Base-by-base conservation (phyloP, 352 stramenopile genomes). In the Phytopythium helicoides region DNA sequence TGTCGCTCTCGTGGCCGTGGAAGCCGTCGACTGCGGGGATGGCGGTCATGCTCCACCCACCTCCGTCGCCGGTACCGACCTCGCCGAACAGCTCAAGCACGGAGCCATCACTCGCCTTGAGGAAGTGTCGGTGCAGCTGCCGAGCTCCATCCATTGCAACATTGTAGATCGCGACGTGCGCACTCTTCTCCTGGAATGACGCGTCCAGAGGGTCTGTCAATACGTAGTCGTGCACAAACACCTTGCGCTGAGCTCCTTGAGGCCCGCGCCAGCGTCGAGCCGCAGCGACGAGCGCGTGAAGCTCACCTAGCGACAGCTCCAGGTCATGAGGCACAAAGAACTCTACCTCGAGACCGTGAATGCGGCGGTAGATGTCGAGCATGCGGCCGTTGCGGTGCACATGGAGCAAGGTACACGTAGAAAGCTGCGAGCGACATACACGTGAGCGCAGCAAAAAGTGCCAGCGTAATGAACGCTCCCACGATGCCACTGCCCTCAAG, bases 271-370 rank as follows among this genome's bases (percentile, higher is more conserved):
- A 96, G 1, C 71, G 73, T n/a, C 47, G 58, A 1, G 86, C 84
- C 16, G 77, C 56, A 15, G 68, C 66, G 56, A 76, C 89, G 9
- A 95, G 71, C n/a, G 68, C 56, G 21, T 74, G 51, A 14, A 97
- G 59, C 56, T 96, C 88, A 14, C 80, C 58, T 2, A 81, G 47
- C 3, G 79, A 90, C 16, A 97, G 54, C 41, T 97, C 89, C 44
- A 84, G 76, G 62, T 97, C 88, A 38, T 96, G 76, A n/a, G 89
- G 89, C 14, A 96, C 60, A 53, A 96, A 96, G 40, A 97, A 92
- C 1, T 73, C 49, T 41, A 71, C 57, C 40, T 94, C 79, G 9
- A 78, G 68, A 9, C 64, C 81, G 54, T 94, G 80, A 9, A 96
- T 52, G 19, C 88, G 82, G 1, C 82, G 69, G 52, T 95, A 96